Evolutionary conservation across 805 yeast species (phyloP), one percentile per base, ranked within the genome.

Genomic region (Kluyveromyces aestuarii): DNA sequence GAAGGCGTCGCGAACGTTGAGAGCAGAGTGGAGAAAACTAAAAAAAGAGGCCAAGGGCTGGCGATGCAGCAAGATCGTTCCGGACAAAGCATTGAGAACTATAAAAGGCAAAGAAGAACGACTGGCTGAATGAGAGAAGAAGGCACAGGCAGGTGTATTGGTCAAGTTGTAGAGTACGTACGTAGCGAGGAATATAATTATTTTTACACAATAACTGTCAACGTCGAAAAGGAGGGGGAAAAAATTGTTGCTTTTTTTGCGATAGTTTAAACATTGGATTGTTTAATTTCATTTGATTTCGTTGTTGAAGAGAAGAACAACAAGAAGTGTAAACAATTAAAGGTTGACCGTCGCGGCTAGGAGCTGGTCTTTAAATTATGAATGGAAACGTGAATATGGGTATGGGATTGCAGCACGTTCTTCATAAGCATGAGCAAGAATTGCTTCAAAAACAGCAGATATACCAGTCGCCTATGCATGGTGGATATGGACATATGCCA

Each of bases 371-470:
- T 30, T 10, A 30, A 30, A 30, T 5, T 10, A 30, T 30, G 35
- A 30, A 30, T 30, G 35, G 14, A 2, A 30, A 30, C 35, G 14
- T 30, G 35, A 41, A 21, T n/a, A 11, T 33, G 17, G 37, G 37
- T 2, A n/a, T 43, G 45, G 45, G 39, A 17, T 19, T 43, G 35
- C 50, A 33, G 37, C 47, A 39, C 13, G 41, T 30, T 37, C 44
- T 39, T 37, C 40, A 36, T 16, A 45, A 48, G 38, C 53, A 44
- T 11, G 48, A 46, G 36, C 55, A 50, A 46, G 50, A 39, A 30
- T 47, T 25, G 45, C 44, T 40, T 37, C 53, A 44, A 39, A 36
- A 41, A 37, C 53, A 50, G 51, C 51, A 41, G 45, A n/a, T 43
- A 38, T 43, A 30, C 16, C 45, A 43, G 38, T 17, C 39, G 39